phyloP scores from a whole-genome alignment of 1,284 basidiomycete species.

The Schizophyllum commune region DNA sequence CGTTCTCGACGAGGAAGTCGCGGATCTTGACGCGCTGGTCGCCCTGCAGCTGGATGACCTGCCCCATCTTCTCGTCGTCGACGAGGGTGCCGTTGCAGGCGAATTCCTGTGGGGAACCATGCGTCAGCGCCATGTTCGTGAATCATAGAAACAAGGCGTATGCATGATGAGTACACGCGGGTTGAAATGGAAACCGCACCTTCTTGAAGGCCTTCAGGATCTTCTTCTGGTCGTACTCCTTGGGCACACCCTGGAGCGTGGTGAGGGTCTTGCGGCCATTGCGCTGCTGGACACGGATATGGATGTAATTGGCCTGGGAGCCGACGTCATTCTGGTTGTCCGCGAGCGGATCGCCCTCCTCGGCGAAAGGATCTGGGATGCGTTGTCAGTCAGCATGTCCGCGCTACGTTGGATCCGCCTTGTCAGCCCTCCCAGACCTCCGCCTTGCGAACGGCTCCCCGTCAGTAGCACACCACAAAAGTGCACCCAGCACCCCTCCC shows the following conservation, averaged over 20 bases:
- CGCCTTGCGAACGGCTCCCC: too few relatives aligned
- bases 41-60: conserved; percentile 98
- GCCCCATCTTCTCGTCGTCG: conserved; percentile 93
- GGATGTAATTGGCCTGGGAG: conserved; percentile 83
- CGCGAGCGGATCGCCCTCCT: conserved; percentile 77
- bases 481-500: background rate
- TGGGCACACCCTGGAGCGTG: conserved; percentile 93
- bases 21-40: conserved; percentile 94
- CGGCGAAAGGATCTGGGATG: conserved; percentile 83
- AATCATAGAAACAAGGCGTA: conserved; percentile 4
- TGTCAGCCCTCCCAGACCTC: too few relatives aligned
- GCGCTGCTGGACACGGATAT: conserved; percentile 97
- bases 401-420: too few relatives aligned
- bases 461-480: too few relatives aligned
- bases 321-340: conserved; percentile 64
- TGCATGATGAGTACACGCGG: background rate
- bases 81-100: conserved; percentile 99
- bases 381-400: conserved; percentile 9
- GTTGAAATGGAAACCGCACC: conserved; percentile 30
- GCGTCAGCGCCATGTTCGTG: background rate
- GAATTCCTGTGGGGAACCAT: conserved; percentile 64
- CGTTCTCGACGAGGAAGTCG: conserved; percentile 77
- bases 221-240: conserved; percentile 98
- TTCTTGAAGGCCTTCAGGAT: conserved; percentile 99
- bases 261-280: conserved; percentile 99